Evolutionary conservation across 805 yeast species (phyloP).

Genomic region (Debaryomyces tyrocola): DNA sequence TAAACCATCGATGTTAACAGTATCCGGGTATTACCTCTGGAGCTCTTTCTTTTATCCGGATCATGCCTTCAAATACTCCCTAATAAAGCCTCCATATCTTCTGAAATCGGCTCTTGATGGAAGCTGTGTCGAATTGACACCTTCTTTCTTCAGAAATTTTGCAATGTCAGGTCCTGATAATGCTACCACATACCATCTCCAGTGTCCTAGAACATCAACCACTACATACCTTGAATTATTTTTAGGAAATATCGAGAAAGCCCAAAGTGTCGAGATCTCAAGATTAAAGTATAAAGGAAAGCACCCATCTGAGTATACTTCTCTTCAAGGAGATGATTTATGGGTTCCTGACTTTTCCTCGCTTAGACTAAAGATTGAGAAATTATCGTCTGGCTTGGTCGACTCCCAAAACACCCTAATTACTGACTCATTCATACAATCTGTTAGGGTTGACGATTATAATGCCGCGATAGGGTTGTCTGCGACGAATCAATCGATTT

Average conservation of each 20-base stretch:
- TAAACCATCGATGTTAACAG: conserved; percentile 16
- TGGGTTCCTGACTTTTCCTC: conserved; percentile 44
- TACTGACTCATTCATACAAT: conserved; percentile 21
- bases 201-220: conserved; percentile 24
- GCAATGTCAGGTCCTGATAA: conserved; percentile 18
- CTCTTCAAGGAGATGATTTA: conserved; percentile 24
- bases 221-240: conserved; percentile 25
- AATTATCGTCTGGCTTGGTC: conserved; percentile 34
- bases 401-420: conserved; percentile 40
- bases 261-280: conserved; percentile 24
- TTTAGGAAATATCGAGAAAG: conserved; percentile 27
- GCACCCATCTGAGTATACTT: conserved; percentile 8
- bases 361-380: conserved; percentile 48
- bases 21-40: conserved; percentile 40
- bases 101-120: conserved; percentile 18
- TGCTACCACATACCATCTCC: conserved; percentile 32
- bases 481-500: not conserved
- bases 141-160: conserved; percentile 25
- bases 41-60: conserved; percentile 48
- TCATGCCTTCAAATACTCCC: conserved; percentile 33
- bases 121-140: conserved; percentile 29
- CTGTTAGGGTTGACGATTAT: conserved; percentile 5
- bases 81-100: conserved; percentile 44
- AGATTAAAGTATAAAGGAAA: conserved; percentile 7
- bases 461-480: conserved; percentile 2